Percentiles rank a stretch among this genome's conserved stretches.
Evolutionary conservation across 176 grass and related monocot genomes (phyloP).

Genomic region (Carex littledalei): DNA sequence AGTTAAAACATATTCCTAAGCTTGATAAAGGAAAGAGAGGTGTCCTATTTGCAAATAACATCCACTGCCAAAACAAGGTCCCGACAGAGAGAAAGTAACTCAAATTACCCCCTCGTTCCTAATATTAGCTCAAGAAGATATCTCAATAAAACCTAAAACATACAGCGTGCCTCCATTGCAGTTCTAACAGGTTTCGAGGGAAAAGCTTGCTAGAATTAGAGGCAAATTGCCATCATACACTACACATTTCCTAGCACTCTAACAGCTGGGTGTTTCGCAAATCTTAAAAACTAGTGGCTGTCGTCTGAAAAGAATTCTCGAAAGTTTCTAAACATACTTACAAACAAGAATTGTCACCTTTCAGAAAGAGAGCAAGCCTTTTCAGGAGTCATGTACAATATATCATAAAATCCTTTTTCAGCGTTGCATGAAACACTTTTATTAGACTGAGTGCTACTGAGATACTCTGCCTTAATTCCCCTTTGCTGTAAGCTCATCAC

Average conservation of each 20-base stretch:
- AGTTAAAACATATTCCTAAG: not conserved
- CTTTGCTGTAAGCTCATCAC: conserved; percentile 83
- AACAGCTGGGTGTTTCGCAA: not conserved
- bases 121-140: not conserved
- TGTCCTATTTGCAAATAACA: not conserved
- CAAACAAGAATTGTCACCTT: not conserved
- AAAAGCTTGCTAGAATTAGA: not conserved
- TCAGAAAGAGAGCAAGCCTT: conserved; percentile 58
- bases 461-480: conserved; percentile 75
- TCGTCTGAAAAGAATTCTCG: not conserved
- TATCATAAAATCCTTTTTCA: conserved; percentile 61
- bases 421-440: conserved; percentile 35
- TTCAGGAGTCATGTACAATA: conserved; percentile 91
- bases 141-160: not conserved
- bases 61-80: not conserved
- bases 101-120: not conserved
- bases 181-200: not conserved
- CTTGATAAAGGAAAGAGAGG: not conserved
- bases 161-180: not conserved
- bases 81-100: not conserved
- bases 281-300: not conserved
- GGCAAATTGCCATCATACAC: not conserved
- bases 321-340: not conserved
- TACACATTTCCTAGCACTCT: not conserved
- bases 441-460: conserved; percentile 74